Evolutionary conservation across 2,329 filamentous ascomycete genomes (phyloP).

Genomic region (Juglanconis oblonga): DNA sequence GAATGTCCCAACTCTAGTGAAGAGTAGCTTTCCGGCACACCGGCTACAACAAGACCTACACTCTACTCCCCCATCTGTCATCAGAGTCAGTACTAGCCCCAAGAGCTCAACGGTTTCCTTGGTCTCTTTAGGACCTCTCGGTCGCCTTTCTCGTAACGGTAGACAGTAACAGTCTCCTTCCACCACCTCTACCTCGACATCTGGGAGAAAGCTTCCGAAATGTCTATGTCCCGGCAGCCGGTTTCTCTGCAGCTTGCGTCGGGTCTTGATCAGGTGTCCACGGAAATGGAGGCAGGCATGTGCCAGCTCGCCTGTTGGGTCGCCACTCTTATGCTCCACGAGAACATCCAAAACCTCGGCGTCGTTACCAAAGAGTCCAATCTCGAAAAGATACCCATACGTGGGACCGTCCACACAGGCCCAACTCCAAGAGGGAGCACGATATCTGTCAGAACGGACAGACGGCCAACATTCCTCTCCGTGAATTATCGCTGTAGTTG

Average conservation of each 20-base stretch:
- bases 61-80: background rate
- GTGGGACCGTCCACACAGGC: background rate
- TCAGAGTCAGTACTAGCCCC: constrained; percentile 2
- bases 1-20: constrained; percentile 2
- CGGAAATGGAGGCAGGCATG: constrained; percentile 4
- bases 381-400: background rate
- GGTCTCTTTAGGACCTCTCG: background rate
- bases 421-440: constrained; percentile 17
- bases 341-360: background rate
- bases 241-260: background rate
- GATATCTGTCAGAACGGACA: background rate
- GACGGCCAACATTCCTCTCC: background rate
- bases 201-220: constrained; percentile 1
- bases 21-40: background rate
- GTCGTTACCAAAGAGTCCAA: background rate
- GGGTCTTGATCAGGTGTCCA: background rate
- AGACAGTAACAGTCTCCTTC: background rate
- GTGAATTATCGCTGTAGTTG: too few species aligned
- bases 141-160: background rate
- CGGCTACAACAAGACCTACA: background rate
- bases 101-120: background rate
- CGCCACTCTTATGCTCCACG: background rate
- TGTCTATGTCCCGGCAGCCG: fast-evolving
- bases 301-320: background rate
- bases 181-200: background rate